These are phyloP conservation scores for Tylopilus balloui DNA, from an alignment of 768 basidiomycete genomes.

Conservation along the genomic window DNA sequence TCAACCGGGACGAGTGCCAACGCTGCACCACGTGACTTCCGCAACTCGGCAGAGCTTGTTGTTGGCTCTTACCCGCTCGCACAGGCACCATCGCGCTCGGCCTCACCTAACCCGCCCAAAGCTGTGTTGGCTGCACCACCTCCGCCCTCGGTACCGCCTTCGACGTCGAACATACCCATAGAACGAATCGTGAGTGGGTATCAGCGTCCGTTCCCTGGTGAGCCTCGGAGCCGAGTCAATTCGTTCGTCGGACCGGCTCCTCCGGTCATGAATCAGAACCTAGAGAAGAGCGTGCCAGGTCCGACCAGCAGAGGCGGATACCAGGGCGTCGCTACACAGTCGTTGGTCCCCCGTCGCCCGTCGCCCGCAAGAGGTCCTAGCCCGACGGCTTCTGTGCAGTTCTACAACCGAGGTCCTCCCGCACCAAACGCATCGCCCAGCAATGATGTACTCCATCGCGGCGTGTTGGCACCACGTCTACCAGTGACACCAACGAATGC, in stretches of 20 bases:
- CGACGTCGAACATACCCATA: constrained; percentile 50
- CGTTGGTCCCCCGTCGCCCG: too few species aligned
- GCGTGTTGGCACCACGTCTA: too few species aligned
- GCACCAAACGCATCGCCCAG: too few species aligned
- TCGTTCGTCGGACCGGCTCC: constrained; percentile 38
- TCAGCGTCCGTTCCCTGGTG: constrained; percentile 83
- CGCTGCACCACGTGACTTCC: constrained; percentile 50
- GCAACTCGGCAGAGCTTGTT: constrained; percentile 68
- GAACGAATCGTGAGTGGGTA: constrained; percentile 75
- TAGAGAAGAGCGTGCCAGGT: constrained; percentile 39
- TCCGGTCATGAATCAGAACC: constrained; percentile 24
- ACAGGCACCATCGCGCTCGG: constrained; percentile 51
- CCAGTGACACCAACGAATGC: too few species aligned
- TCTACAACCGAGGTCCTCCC: too few species aligned
- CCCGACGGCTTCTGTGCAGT: too few species aligned
- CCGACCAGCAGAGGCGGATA: too few species aligned
- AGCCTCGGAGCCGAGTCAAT: constrained; percentile 55
- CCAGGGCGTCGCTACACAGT: too few species aligned
- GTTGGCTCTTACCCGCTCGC: constrained; percentile 69
- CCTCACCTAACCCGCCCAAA: constrained; percentile 68
- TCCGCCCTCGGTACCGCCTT: constrained; percentile 29
- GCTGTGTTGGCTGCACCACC: constrained; percentile 75
- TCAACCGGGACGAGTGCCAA: constrained; percentile 15
- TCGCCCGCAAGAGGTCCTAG: too few species aligned
- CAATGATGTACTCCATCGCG: too few species aligned